These are phyloP conservation scores for Coemansia sp. DNA, from an alignment of 192 early-diverging fungal genomes.

Conservation along the genomic window DNA sequence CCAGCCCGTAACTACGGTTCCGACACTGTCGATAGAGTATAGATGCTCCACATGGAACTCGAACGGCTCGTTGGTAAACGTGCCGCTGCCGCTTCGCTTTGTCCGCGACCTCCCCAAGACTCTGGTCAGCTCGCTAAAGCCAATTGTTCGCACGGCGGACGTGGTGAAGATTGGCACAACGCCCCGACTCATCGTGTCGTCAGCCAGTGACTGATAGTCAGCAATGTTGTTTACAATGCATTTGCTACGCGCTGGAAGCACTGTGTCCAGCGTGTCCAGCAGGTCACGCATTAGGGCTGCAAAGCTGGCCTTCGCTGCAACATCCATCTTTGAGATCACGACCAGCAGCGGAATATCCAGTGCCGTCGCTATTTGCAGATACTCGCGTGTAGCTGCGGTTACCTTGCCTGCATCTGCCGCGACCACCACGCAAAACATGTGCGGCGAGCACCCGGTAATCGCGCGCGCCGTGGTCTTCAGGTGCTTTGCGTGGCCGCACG, in stretches of 20 bases:
- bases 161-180: slow-evolving; percentile 81
- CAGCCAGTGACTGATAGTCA: slow-evolving; percentile 20
- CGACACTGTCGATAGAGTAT: slow-evolving; percentile 60
- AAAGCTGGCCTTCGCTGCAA: slow-evolving; percentile 55
- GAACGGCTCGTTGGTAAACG: slow-evolving; percentile 10
- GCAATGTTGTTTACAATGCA: slow-evolving; percentile 24
- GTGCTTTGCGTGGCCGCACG: slow-evolving; percentile 86
- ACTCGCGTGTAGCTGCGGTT: slow-evolving; percentile 69
- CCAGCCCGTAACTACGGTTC: slow-evolving; percentile 61
- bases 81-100: not conserved
- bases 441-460: slow-evolving; percentile 82
- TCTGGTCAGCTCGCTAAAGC: slow-evolving; percentile 66
- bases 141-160: slow-evolving; percentile 74
- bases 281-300: slow-evolving; percentile 51
- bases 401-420: slow-evolving; percentile 64
- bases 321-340: slow-evolving; percentile 82
- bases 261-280: slow-evolving; percentile 42
- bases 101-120: slow-evolving; percentile 34
- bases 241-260: slow-evolving; percentile 32
- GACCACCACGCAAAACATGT: slow-evolving; percentile 82
- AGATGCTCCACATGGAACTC: slow-evolving; percentile 83
- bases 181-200: slow-evolving; percentile 44
- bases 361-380: slow-evolving; percentile 73
- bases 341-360: slow-evolving; percentile 80
- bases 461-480: slow-evolving; percentile 87